Evolutionary conservation across 768 basidiomycete species (phyloP).

Genomic region (Cystobasidium onofrii): DNA sequence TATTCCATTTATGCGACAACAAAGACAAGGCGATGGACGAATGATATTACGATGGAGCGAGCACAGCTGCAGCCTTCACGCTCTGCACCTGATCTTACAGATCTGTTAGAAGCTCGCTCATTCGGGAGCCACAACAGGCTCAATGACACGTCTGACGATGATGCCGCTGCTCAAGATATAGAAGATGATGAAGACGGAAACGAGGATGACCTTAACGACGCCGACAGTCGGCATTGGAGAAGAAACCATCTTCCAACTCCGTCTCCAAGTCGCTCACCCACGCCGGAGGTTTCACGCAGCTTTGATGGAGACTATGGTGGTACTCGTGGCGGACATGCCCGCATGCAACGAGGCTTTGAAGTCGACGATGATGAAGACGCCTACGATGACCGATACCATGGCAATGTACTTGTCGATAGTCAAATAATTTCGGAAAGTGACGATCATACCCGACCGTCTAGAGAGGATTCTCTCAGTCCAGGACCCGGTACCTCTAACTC

Average conservation of each 20-base stretch:
- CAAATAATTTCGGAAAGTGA: not conserved
- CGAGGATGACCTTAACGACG: too few relatives aligned
- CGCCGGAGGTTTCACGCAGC: not conserved
- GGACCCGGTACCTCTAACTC: not conserved
- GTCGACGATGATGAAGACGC: not conserved
- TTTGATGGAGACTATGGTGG: not conserved
- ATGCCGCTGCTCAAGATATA: not conserved
- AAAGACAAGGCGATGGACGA: not conserved
- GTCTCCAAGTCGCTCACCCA: conserved; percentile 3
- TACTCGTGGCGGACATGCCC: not conserved
- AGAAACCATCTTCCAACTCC: conserved; percentile 18
- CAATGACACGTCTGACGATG: not conserved
- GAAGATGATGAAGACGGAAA: conserved; percentile 1
- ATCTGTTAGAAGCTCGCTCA: conserved; percentile 11
- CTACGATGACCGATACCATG: too few relatives aligned
- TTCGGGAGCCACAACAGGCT: not conserved
- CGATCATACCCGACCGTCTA: not conserved
- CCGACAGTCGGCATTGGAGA: not conserved
- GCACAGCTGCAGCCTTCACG: conserved; percentile 11
- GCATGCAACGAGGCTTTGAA: not conserved
- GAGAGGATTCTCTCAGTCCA: not conserved
- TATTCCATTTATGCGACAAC: not conserved
- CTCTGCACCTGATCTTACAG: conserved; percentile 21
- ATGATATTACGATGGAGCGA: not conserved
- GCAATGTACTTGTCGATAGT: not conserved